Conservation (phyloP, 805 yeast species). For the Yarrowia divulgata region DNA sequence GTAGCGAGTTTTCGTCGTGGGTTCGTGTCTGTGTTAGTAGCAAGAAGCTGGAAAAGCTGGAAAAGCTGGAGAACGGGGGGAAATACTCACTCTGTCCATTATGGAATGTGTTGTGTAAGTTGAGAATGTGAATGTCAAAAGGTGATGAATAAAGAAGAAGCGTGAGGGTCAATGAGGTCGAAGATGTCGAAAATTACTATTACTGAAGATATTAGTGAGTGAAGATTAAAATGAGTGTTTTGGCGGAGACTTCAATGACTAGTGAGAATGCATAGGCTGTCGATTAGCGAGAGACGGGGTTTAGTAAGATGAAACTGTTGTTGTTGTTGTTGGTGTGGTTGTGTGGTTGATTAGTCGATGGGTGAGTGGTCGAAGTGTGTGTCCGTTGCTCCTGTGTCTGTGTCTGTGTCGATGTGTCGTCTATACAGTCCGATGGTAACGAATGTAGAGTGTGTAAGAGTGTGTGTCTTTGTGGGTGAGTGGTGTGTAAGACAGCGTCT, state of each 20-base stretch:
- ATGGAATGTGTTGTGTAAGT: slow-evolving; percentile 23
- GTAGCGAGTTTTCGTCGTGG: slow-evolving; percentile 38
- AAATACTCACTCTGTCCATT: slow-evolving; percentile 38
- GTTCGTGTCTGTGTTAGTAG: slow-evolving; percentile 38
- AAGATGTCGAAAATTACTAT: slow-evolving; percentile 21
- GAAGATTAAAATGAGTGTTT: slow-evolving; percentile 28
- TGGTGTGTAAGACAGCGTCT: not conserved
- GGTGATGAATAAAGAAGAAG: not conserved
- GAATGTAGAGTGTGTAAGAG: not conserved
- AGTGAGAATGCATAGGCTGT: slow-evolving; percentile 35
- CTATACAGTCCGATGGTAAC: not conserved
- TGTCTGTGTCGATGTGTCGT: slow-evolving; percentile 6
- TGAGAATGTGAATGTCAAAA: slow-evolving; percentile 7
- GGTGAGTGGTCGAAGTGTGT: not conserved
- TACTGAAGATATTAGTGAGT: slow-evolving; percentile 25
- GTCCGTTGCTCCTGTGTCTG: too few species aligned
- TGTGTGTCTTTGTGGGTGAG: too few species aligned
- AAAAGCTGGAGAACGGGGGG: not conserved
- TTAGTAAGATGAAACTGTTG: not conserved
- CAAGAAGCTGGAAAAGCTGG: not conserved
- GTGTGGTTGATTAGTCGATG: slow-evolving; percentile 3
- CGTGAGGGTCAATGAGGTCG: not conserved
- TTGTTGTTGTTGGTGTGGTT: not conserved
- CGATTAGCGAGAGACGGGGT: not conserved
- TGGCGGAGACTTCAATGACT: slow-evolving; percentile 19